phyloP scores from a whole-genome alignment of 2,329 filamentous ascomycete species.

The Setomelanomma holmii region DNA sequence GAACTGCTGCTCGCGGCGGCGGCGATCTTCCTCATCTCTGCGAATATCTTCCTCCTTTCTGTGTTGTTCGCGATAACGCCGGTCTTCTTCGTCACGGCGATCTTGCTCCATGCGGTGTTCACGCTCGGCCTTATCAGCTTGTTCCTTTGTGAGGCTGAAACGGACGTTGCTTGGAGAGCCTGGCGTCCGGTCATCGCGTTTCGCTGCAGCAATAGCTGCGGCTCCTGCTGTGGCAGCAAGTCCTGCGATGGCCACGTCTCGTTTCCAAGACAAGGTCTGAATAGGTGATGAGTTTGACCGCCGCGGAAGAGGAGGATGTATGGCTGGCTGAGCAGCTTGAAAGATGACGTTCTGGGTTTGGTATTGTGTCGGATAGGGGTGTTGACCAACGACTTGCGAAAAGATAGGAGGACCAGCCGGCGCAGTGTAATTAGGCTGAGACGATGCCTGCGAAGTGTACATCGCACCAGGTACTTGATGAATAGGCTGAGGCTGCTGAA shows the following conservation, averaged over 20 bases:
- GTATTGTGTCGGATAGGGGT: slow-evolving; percentile 26
- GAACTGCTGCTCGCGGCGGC: slow-evolving; percentile 28
- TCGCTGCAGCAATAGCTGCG: slow-evolving; percentile 46
- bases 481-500: slow-evolving; percentile 87
- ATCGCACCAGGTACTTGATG: slow-evolving; percentile 74
- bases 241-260: slow-evolving; percentile 54
- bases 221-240: slow-evolving; percentile 53
- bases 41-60: slow-evolving; percentile 31
- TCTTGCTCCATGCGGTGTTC: slow-evolving; percentile 45
- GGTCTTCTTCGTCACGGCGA: slow-evolving; percentile 33
- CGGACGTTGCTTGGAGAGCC: slow-evolving; percentile 57
- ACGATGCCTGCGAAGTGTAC: slow-evolving; percentile 59
- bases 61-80: slow-evolving; percentile 26
- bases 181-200: slow-evolving; percentile 27
- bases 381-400: slow-evolving; percentile 32
- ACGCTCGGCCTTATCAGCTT: slow-evolving; percentile 57
- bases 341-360: slow-evolving; percentile 30
- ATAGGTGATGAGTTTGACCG: slow-evolving; percentile 58
- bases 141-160: slow-evolving; percentile 65
- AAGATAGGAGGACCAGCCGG: slow-evolving; percentile 53
- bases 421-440: slow-evolving; percentile 50
- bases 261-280: slow-evolving; percentile 46
- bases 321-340: slow-evolving; percentile 26
- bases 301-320: slow-evolving; percentile 35
- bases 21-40: slow-evolving; percentile 35